These are phyloP conservation scores for Tulasnella sp. DNA, from an alignment of 768 basidiomycete species.

Conservation along the genomic window DNA sequence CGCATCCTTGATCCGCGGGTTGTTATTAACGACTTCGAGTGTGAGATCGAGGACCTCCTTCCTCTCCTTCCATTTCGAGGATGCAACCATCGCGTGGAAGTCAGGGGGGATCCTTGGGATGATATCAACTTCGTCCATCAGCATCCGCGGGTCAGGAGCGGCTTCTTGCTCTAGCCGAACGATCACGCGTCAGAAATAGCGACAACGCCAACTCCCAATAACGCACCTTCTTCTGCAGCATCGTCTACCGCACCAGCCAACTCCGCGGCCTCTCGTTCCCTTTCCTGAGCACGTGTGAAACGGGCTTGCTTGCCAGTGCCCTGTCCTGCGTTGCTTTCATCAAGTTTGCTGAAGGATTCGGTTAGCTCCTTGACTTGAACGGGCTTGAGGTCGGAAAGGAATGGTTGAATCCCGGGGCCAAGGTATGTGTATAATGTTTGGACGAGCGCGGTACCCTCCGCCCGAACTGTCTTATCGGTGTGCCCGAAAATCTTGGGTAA, in stretches of 20 bases:
- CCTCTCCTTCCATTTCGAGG: slow-evolving; percentile 96
- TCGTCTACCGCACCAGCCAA: slow-evolving; percentile 36
- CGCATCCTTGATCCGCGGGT: slow-evolving; percentile 68
- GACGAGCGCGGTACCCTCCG: slow-evolving; percentile 71
- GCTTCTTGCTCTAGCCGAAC: slow-evolving; percentile 4
- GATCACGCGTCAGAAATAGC: slow-evolving; percentile 17
- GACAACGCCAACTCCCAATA: slow-evolving; percentile 10
- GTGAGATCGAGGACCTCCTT: slow-evolving; percentile 85
- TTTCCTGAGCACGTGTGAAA: slow-evolving; percentile 59
- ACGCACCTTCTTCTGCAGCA: slow-evolving; percentile 25
- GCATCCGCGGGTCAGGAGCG: slow-evolving; percentile 46
- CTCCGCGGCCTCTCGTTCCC: slow-evolving; percentile 36
- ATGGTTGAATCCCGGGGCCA: slow-evolving; percentile 69
- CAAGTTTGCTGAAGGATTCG: slow-evolving; percentile 75
- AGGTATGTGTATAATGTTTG: slow-evolving; percentile 76
- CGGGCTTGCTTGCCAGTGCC: slow-evolving; percentile 70
- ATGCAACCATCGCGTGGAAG: slow-evolving; percentile 61
- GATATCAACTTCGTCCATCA: slow-evolving; percentile 74
- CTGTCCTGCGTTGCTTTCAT: slow-evolving; percentile 73
- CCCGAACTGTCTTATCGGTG: slow-evolving; percentile 87
- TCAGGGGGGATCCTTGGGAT: slow-evolving; percentile 60
- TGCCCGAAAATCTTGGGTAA: slow-evolving; percentile 92
- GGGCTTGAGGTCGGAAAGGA: slow-evolving; percentile 82
- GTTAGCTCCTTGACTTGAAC: slow-evolving; percentile 94
- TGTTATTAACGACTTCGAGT: slow-evolving; percentile 49